Percentiles rank a stretch among this genome's conserved stretches.
Evolutionary conservation across 169 alveolate genomes (phyloP).

Genomic region (Babesia bovis): DNA sequence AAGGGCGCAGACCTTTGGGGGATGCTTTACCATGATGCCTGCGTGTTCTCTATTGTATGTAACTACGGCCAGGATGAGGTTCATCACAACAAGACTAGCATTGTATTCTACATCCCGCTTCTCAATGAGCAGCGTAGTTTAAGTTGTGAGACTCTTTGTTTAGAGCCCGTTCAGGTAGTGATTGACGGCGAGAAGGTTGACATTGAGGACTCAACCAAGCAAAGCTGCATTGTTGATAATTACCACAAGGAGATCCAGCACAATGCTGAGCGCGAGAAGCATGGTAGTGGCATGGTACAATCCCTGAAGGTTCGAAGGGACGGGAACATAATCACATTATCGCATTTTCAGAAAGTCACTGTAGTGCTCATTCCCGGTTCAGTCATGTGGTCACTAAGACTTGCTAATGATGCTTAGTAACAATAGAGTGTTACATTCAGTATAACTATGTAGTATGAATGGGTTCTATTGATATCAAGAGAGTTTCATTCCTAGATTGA

Average conservation of each 20-base stretch:
- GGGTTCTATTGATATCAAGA: not conserved
- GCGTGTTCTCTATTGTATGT: constrained; percentile 35
- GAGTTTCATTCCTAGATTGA: not conserved
- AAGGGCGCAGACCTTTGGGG: constrained; percentile 48
- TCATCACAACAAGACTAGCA: constrained; percentile 20
- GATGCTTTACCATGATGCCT: constrained; percentile 47
- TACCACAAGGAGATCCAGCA: constrained; percentile 31
- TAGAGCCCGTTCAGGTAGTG: constrained; percentile 26
- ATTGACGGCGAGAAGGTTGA: constrained; percentile 15
- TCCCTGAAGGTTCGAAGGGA: constrained; percentile 26
- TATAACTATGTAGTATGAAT: too few relatives aligned
- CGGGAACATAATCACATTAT: constrained; percentile 4
- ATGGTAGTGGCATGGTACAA: constrained; percentile 11
- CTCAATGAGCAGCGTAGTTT: constrained; percentile 54
- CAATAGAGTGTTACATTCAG: too few relatives aligned
- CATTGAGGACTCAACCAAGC: not conserved
- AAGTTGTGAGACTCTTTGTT: constrained; percentile 50
- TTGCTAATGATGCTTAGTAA: constrained; percentile 1
- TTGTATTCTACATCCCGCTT: constrained; percentile 61
- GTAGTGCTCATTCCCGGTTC: constrained; percentile 66
- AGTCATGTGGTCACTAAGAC: constrained; percentile 64
- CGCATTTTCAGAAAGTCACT: constrained; percentile 28
- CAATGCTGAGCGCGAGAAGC: not conserved
- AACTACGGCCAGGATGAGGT: not conserved
- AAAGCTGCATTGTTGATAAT: constrained; percentile 14